A percentile compares a stretch with the other conserved stretches of the same genome.
Conservation (phyloP, 2,329 filamentous ascomycete species). For the Dryadomyces sulphureus region DNA sequence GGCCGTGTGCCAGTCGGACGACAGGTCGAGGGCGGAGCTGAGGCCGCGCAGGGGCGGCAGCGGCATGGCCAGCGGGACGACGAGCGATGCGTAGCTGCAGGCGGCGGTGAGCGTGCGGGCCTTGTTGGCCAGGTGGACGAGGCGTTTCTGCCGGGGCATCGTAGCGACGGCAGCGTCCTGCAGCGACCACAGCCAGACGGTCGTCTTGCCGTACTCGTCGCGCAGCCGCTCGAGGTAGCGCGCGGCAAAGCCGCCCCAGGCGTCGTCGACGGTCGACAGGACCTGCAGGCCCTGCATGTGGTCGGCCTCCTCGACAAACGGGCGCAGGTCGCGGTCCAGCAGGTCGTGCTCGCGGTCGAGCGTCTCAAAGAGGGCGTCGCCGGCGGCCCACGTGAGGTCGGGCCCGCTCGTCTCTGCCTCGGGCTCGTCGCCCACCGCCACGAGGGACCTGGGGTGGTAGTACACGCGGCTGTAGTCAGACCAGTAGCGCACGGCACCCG, state of each 20-base stretch:
- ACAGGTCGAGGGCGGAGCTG: constrained; percentile 33
- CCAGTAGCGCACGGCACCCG: constrained; percentile 78
- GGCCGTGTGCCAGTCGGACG: constrained; percentile 66
- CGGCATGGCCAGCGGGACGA: constrained; percentile 59
- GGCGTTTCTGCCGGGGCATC: constrained; percentile 40
- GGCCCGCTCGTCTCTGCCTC: neutral
- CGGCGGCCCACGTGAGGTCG: constrained; percentile 40
- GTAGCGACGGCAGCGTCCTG: constrained; percentile 42
- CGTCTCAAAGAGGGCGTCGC: constrained; percentile 58
- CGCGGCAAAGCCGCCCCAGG: constrained; percentile 65
- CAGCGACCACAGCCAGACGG: constrained; percentile 75
- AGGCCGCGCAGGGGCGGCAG: constrained; percentile 38
- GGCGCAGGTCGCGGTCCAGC: constrained; percentile 76
- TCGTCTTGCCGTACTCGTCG: constrained; percentile 82
- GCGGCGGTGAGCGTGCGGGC: constrained; percentile 58
- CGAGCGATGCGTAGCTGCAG: constrained; percentile 56
- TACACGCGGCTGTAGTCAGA: constrained; percentile 90
- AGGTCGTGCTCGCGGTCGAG: constrained; percentile 73
- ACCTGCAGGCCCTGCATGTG: constrained; percentile 79
- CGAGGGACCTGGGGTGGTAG: constrained; percentile 75
- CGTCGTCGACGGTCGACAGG: constrained; percentile 57
- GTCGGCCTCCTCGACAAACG: constrained; percentile 87
- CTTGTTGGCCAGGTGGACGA: constrained; percentile 55
- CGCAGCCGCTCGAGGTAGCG: constrained; percentile 62
- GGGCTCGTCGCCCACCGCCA: constrained; percentile 43